These are phyloP conservation scores for Pyricularia sp. DNA, from an alignment of 2,329 filamentous ascomycete species.

Conservation along the genomic window DNA sequence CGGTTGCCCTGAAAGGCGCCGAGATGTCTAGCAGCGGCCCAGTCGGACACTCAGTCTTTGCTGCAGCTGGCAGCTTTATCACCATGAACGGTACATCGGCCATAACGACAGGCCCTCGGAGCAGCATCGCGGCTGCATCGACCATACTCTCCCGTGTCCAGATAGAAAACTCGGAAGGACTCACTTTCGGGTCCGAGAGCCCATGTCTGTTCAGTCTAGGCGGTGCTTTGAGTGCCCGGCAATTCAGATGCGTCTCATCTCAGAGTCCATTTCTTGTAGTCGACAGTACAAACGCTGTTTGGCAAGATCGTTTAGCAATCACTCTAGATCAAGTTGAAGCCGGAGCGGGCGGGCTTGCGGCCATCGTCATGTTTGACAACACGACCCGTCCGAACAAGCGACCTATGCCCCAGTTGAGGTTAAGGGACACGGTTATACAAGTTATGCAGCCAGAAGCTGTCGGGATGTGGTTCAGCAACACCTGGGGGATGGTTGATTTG, in stretches of 20 bases:
- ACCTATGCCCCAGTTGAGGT: not conserved
- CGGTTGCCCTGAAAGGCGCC: not conserved
- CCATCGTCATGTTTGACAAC: not conserved
- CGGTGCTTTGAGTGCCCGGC: not conserved
- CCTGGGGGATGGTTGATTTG: not conserved
- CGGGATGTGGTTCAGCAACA: not conserved
- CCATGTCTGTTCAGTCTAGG: not conserved
- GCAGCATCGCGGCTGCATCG: not conserved
- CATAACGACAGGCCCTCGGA: not conserved
- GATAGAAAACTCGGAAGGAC: not conserved
- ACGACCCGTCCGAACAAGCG: not conserved
- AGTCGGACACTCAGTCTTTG: conserved; percentile 1
- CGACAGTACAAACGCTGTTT: not conserved
- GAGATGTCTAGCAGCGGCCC: not conserved
- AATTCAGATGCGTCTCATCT: not conserved
- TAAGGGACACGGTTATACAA: not conserved
- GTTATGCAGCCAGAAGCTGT: not conserved
- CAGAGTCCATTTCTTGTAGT: conserved; percentile 1
- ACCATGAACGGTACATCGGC: not conserved
- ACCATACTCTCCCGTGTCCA: not conserved
- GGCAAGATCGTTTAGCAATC: not conserved
- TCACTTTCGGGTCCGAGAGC: not conserved
- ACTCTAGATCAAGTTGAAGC: not conserved
- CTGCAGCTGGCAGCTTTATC: not conserved
- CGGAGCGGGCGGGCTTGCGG: not conserved